Conservation (phyloP, 352 stramenopile species). For the Phytophthora pinifolia region DNA sequence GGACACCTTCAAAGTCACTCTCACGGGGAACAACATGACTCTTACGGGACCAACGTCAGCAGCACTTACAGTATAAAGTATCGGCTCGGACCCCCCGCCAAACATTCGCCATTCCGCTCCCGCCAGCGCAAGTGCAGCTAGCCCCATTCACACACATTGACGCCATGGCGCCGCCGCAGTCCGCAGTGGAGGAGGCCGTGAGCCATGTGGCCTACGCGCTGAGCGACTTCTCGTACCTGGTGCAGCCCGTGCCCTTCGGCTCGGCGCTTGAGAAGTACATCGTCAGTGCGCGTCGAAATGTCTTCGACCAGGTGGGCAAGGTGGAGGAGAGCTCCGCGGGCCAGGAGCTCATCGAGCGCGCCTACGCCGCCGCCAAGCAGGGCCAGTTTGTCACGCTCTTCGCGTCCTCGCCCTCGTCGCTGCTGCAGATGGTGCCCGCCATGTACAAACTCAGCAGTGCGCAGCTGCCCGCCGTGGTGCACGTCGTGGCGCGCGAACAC, state of each 20-base stretch:
- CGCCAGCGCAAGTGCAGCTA: slow-evolving; percentile 14
- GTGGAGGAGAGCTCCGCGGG: slow-evolving; percentile 42
- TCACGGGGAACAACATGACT: too few relatives aligned
- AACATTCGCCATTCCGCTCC: slow-evolving; percentile 27
- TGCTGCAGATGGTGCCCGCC: slow-evolving; percentile 93
- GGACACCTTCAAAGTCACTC: neutral
- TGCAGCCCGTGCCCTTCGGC: slow-evolving; percentile 66
- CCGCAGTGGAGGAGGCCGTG: slow-evolving; percentile 72
- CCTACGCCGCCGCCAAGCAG: slow-evolving; percentile 57
- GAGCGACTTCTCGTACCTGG: slow-evolving; percentile 74
- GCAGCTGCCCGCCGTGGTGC: slow-evolving; percentile 81
- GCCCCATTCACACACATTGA: slow-evolving; percentile 1
- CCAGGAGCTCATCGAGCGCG: slow-evolving; percentile 66
- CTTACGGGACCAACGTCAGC: slow-evolving; percentile 3
- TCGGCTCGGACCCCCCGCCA: too few relatives aligned
- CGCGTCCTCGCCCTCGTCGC: slow-evolving; percentile 78
- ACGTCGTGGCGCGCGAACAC: slow-evolving; percentile 91
- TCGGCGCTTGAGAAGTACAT: slow-evolving; percentile 68
- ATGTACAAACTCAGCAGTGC: slow-evolving; percentile 94
- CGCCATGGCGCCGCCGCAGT: slow-evolving; percentile 26
- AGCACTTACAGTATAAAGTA: too few relatives aligned
- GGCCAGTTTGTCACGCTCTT: slow-evolving; percentile 92
- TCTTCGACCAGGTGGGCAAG: slow-evolving; percentile 82
- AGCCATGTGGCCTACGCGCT: slow-evolving; percentile 80
- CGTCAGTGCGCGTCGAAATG: slow-evolving; percentile 66